Base-by-base conservation (phyloP, 495 filamentous ascomycete genomes). In the Mytilinidion resinicola region DNA sequence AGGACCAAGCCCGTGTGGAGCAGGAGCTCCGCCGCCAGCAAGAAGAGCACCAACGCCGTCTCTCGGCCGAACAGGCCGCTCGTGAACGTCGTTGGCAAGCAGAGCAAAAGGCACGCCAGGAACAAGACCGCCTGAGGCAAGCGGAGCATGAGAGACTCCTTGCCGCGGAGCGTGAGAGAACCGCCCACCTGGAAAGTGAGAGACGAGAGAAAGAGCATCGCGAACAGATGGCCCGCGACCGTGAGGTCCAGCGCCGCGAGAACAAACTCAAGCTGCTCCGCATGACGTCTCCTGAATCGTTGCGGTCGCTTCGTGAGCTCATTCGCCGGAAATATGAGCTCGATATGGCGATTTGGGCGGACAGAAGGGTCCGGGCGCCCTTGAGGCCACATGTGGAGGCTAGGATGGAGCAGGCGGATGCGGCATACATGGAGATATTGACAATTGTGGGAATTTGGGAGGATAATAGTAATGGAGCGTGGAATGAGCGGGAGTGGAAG, bases 401-500 rank as follows among this genome's bases (percentile, higher is more conserved):
- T 25, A 52, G 51, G 11, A 61, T 56, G 59, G 53, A 61, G 21
- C 25, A 61, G 46, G 41, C 59, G 33, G 59, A 61, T 54, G 59
- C 42, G 43, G 51, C 48, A 7, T 20, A 41, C 4, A n/a, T 10
- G 14, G 59, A 61, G 46, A 61, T 61, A 25, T 11, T 51, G 37
- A 20, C 10, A 11, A 61, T 42, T 14, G 53, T 61, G 17, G 53
- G 37, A 3, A 25, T 30, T 4, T 61, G 59, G 59, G 35, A 42
- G 15, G 36, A 57, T 34, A 51, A 43, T 17, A 14, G 21, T 25
- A 44, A 56, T 20, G 49, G 34, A 25, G 15, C 15, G 25, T 56
- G 53, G 59, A 43, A 38, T 41, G 25, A 51, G n/a, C 10, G 49
- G 1, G 59, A 61, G 37, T 56, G 59, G 59, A 36, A 61, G 33